phyloP scores from a whole-genome alignment of 495 filamentous ascomycete species.

The Cryomyces minteri region DNA sequence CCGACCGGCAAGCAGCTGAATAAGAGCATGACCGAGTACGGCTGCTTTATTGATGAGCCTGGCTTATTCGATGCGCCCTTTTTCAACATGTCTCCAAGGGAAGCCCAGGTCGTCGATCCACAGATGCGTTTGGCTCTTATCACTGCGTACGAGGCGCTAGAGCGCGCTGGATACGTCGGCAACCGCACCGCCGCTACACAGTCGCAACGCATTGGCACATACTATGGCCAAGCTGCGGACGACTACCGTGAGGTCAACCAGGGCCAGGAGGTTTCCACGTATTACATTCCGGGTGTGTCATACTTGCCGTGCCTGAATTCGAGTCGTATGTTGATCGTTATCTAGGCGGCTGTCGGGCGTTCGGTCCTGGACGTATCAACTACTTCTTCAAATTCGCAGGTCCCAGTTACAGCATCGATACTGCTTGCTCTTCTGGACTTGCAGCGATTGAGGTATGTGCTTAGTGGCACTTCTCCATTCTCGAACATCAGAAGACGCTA shows the following conservation, averaged over 20 bases:
- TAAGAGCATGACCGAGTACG: slow-evolving; percentile 15
- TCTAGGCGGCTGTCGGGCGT: slow-evolving; percentile 21
- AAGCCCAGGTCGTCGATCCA: slow-evolving; percentile 24
- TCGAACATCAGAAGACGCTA: slow-evolving; percentile 7
- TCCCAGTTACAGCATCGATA: slow-evolving; percentile 8
- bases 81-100: slow-evolving; percentile 26
- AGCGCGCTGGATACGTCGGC: slow-evolving; percentile 19
- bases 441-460: slow-evolving; percentile 3
- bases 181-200: slow-evolving; percentile 17
- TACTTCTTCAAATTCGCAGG: slow-evolving; percentile 24
- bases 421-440: slow-evolving; percentile 12
- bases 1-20: slow-evolving; percentile 16
- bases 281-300: slow-evolving; percentile 23
- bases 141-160: slow-evolving; percentile 24
- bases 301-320: no score
- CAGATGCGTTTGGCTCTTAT: slow-evolving; percentile 18
- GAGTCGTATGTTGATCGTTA: no score
- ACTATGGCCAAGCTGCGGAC: slow-evolving; percentile 20
- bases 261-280: slow-evolving; percentile 22
- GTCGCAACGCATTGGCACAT: slow-evolving; percentile 19
- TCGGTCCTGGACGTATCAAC: slow-evolving; percentile 24
- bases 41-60: slow-evolving; percentile 22
- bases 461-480: slow-evolving; percentile 1
- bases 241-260: slow-evolving; percentile 21
- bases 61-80: slow-evolving; percentile 23